Evolutionary conservation across 1,284 basidiomycete species (phyloP), one percentile per base, ranked within the genome.

Genomic region (Hortiboletus rubellus): DNA sequence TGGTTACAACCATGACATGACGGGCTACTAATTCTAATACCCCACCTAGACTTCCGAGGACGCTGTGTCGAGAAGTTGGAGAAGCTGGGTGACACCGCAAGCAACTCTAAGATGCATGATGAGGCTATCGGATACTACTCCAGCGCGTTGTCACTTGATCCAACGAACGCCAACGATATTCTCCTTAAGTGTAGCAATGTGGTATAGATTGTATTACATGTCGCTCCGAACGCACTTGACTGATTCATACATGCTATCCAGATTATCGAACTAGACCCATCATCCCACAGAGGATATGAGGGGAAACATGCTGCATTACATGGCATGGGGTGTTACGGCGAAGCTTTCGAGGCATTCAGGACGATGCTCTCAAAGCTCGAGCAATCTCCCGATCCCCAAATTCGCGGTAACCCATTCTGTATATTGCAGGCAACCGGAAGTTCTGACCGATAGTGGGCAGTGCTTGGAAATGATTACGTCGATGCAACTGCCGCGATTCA

Each of bases 51-150:
- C 14, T 58, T 57, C 24, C 47, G 45, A 14, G 3, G 17, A 17
- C 40, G 56, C 3, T 43, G 43, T 15, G 2, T 15, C 3, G 22
- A 41, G 30, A 51, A 46, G 34, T 30, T 62, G 7, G 56, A 47
- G 14, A 18, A 11, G 12, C 43, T 46, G 2, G 47, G 58, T 2
- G 47, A 60, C 27, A 15, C 27, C 1, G 24, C 30, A 0, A 36
- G 22, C n/a, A 34, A n/a, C 18, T 12, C 27, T 17, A 12, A 27
- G 10, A 14, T 38, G 7, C 5, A 59, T 11, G 10, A 24, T 3
- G 14, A 15, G 15, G 58, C 60, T 7, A 53, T 43, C 7, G 1
- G 6, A 46, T 38, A 18, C 5, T 47, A 59, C 33, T 59, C 58
- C 2, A 17, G 14, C 5, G 44, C 37, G 6, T 8, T 62, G 15